Base-by-base conservation (phyloP, 1,284 basidiomycete genomes). In the Wolfiporia cocos region DNA sequence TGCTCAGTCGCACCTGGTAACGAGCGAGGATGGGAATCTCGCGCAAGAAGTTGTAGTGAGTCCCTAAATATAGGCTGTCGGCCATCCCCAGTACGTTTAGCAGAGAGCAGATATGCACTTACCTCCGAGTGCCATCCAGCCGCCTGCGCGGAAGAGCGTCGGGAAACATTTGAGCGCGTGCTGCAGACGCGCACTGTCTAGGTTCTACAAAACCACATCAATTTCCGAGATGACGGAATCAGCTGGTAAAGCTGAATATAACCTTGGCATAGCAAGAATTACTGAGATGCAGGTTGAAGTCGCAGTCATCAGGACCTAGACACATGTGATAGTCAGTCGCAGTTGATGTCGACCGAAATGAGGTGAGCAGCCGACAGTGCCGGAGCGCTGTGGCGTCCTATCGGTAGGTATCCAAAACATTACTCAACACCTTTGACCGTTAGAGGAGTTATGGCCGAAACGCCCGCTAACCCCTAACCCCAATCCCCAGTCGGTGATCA, bases 201-300 rank as follows among this genome's bases (percentile, higher is more conserved):
- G 48, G 66, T 61, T 74, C 74, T 11, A 34, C 18, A n/a, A 12
- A 11, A n/a, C n/a, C n/a, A n/a, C n/a, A n/a, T n/a, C n/a, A n/a
- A n/a, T n/a, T n/a, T 10, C 14, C 3, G 18, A 3, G 19, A 23
- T 14, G 18, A 15, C 6, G 7, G 5, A 24, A 7, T 5, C 30
- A 21, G 10, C 3, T 23, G 17, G 20, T 41, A 14, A 15, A 12
- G 18, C 2, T 4, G 20, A 12, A 17, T 62, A 21, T 46, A n/a
- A 76, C 81, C 70, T 86, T 86, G 2, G 81, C 76, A 49, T 89
- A 89, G 46, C 75, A 79, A 0, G 84, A 87, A 55, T 89, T 89
- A 55, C 81, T 85, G 43, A 89, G 66, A 56, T 89, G 86, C 12
- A 72, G 61, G 55, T 83, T 76, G 57, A 78, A 79, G 61, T 89